Conservation (phyloP, 2,329 filamentous ascomycete genomes). For the Epichloe sp. region DNA sequence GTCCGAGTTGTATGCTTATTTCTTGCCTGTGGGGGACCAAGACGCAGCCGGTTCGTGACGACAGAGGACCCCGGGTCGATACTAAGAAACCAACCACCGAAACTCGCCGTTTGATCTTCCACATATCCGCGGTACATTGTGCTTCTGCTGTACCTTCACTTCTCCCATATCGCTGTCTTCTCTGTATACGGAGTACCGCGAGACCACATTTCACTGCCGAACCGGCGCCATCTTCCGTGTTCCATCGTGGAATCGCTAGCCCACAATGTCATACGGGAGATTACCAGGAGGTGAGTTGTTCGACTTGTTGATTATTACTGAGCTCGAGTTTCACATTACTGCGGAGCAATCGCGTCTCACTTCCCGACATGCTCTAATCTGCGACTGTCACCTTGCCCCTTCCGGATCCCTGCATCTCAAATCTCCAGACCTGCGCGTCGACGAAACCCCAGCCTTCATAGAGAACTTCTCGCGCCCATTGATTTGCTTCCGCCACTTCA, state of each 20-base stretch:
- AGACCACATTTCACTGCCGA: background rate
- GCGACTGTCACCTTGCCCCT: background rate
- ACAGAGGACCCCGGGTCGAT: background rate
- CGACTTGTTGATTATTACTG: background rate
- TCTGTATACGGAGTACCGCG: too few species aligned
- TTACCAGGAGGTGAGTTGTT: background rate
- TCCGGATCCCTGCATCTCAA: background rate
- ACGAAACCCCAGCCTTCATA: background rate
- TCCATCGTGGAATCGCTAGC: background rate
- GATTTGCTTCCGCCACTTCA: background rate
- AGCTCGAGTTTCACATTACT: background rate
- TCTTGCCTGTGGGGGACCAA: too few species aligned
- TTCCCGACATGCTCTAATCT: background rate
- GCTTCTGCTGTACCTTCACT: too few species aligned
- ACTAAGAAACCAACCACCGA: background rate
- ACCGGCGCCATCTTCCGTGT: background rate
- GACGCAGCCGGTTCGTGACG: background rate
- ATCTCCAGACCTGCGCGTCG: background rate
- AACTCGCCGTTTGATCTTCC: background rate
- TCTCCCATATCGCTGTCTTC: too few species aligned
- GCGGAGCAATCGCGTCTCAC: background rate
- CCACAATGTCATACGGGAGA: constrained; percentile 2
- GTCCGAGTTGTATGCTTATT: too few species aligned
- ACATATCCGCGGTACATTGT: too few species aligned
- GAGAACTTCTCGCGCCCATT: background rate